These are phyloP conservation scores for Pezicula neosporulosa DNA, from an alignment of 2,329 filamentous ascomycete species.

Conservation along the genomic window DNA sequence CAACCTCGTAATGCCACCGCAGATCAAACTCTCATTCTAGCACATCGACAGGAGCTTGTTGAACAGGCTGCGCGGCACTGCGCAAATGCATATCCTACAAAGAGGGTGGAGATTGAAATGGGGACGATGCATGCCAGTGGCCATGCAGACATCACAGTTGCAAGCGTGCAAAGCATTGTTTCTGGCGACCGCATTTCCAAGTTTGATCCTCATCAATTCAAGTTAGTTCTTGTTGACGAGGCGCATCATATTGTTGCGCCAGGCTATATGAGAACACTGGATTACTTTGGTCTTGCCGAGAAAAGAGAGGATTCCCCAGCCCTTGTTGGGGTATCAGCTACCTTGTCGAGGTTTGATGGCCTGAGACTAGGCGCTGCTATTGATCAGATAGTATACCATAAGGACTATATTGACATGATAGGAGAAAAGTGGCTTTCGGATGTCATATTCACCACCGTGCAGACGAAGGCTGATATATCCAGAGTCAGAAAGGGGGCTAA, in stretches of 20 bases:
- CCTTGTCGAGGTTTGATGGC: conserved; percentile 75
- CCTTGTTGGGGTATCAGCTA: conserved; percentile 87
- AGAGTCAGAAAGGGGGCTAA: conserved; percentile 58
- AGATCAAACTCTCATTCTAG: conserved; percentile 82
- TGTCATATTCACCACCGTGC: conserved; percentile 91
- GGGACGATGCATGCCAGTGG: conserved; percentile 73
- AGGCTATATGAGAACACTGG: conserved; percentile 70
- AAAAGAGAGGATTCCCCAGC: conserved; percentile 50
- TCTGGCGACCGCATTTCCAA: conserved; percentile 76
- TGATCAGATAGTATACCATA: conserved; percentile 95
- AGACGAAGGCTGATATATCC: conserved; percentile 76
- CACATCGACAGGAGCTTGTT: conserved; percentile 88
- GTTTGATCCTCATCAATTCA: conserved; percentile 77
- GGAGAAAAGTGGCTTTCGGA: conserved; percentile 88
- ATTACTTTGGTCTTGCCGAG: conserved; percentile 72
- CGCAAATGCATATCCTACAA: conserved; percentile 71
- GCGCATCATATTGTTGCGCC: conserved; percentile 92
- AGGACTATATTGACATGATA: conserved; percentile 78
- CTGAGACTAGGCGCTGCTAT: conserved; percentile 78
- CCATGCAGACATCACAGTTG: conserved; percentile 85
- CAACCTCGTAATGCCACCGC: conserved; percentile 50
- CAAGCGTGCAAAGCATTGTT: conserved; percentile 81
- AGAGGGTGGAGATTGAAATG: conserved; percentile 89
- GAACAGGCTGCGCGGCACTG: conserved; percentile 92
- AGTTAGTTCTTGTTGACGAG: conserved; percentile 91